These are phyloP conservation scores for Globomyces pollinis-pini DNA, from an alignment of 192 early-diverging fungal species.

Conservation along the genomic window DNA sequence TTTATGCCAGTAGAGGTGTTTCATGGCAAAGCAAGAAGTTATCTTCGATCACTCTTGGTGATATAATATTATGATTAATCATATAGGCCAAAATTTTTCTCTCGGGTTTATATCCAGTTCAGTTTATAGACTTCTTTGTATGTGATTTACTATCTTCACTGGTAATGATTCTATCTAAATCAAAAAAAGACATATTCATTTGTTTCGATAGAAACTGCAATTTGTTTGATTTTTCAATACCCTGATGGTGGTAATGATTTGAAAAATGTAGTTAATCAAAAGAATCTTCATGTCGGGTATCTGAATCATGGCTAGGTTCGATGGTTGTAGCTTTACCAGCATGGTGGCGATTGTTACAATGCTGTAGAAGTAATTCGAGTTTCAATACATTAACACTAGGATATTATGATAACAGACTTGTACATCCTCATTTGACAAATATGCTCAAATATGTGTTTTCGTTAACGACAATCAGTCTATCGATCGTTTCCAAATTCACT, in stretches of 20 bases:
- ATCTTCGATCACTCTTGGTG: neutral
- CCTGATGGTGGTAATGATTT: neutral
- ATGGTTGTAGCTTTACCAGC: conserved; percentile 25
- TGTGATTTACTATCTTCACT: conserved; percentile 29
- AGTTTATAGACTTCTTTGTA: conserved; percentile 39
- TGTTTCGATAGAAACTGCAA: conserved; percentile 19
- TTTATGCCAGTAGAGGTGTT: neutral
- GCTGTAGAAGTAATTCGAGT: conserved; percentile 26
- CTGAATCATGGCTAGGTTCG: conserved; percentile 22
- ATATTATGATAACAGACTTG: conserved; percentile 20
- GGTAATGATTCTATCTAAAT: no score
- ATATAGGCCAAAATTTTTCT: conserved; percentile 16
- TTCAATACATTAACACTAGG: no score
- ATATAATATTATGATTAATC: neutral
- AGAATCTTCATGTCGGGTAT: conserved; percentile 17
- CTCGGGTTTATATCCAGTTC: conserved; percentile 21
- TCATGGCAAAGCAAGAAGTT: neutral
- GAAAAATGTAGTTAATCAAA: no score
- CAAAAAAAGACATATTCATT: conserved; percentile 32
- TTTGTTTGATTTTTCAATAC: conserved; percentile 18
- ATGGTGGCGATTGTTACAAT: conserved; percentile 23
- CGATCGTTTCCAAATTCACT: conserved; percentile 16
- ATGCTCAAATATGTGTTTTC: conserved; percentile 32
- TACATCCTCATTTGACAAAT: conserved; percentile 35
- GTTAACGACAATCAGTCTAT: conserved; percentile 24